phyloP scores from a whole-genome alignment of 495 filamentous ascomycete species.

The Penicillium flavigenum region DNA sequence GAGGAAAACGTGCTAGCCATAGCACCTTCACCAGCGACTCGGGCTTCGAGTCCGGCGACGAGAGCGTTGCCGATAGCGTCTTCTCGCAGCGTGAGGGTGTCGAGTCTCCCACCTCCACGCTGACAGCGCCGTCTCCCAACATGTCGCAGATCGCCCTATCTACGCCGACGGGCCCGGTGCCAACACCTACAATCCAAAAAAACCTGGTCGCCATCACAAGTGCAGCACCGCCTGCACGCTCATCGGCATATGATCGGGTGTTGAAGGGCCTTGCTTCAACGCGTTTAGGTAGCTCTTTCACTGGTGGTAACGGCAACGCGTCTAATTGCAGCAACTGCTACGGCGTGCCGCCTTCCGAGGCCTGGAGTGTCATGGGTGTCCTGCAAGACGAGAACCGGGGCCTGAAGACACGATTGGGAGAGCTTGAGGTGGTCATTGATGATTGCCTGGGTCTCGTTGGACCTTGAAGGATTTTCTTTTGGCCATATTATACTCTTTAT shows the following conservation, averaged over 20 bases:
- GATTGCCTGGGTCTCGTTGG: slow-evolving; percentile 67
- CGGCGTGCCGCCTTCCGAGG: slow-evolving; percentile 61
- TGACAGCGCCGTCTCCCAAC: slow-evolving; percentile 42
- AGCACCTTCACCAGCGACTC: slow-evolving; percentile 53
- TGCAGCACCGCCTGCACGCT: slow-evolving; percentile 28
- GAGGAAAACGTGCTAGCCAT: slow-evolving; percentile 52
- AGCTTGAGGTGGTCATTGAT: slow-evolving; percentile 68
- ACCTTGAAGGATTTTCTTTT: slow-evolving; percentile 26
- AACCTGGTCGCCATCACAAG: slow-evolving; percentile 21
- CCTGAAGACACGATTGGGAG: slow-evolving; percentile 64
- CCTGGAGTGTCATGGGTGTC: slow-evolving; percentile 68
- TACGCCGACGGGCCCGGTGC: slow-evolving; percentile 27
- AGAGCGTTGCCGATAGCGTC: slow-evolving; percentile 59
- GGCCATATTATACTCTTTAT: slow-evolving; percentile 13
- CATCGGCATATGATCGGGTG: slow-evolving; percentile 43
- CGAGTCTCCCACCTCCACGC: slow-evolving; percentile 49
- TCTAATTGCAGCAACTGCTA: slow-evolving; percentile 59
- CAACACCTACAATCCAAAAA: slow-evolving; percentile 26
- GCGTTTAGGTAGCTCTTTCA: slow-evolving; percentile 36
- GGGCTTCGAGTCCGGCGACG: slow-evolving; percentile 55
- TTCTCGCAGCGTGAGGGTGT: slow-evolving; percentile 60
- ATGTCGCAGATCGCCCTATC: slow-evolving; percentile 40
- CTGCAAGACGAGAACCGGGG: slow-evolving; percentile 71
- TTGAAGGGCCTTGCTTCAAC: slow-evolving; percentile 43
- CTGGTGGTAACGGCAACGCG: slow-evolving; percentile 26